phyloP scores from a whole-genome alignment of 2,329 filamentous ascomycete species.

The Periconia sp. region DNA sequence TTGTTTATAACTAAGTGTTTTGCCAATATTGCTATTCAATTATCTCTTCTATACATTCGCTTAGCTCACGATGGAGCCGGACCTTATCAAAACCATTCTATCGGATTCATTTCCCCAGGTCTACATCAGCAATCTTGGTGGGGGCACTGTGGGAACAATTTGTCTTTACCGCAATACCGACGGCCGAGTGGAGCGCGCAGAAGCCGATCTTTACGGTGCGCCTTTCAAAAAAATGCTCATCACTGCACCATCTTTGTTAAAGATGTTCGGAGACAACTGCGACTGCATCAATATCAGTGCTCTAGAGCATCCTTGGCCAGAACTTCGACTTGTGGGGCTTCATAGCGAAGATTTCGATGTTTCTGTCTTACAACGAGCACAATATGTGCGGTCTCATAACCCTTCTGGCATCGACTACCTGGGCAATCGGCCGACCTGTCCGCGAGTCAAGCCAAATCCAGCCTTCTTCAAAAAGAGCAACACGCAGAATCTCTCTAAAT shows the following conservation, averaged over 20 bases:
- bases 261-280: slow-evolving; percentile 9
- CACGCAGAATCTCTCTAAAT: too few species aligned
- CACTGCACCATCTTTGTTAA: slow-evolving; percentile 9
- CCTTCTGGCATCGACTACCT: background rate
- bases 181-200: slow-evolving; percentile 4
- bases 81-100: too few species aligned
- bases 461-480: too few species aligned
- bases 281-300: slow-evolving; percentile 6
- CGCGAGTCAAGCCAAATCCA: too few species aligned
- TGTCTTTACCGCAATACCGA: slow-evolving; percentile 3
- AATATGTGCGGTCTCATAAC: slow-evolving; percentile 3
- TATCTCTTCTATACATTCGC: too few species aligned
- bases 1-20: too few species aligned
- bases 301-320: slow-evolving; percentile 10
- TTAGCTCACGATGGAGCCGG: too few species aligned
- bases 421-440: too few species aligned
- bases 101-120: slow-evolving; percentile 2
- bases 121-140: slow-evolving; percentile 12
- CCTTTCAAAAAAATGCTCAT: slow-evolving; percentile 16
- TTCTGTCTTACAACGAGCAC: background rate
- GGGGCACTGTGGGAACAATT: slow-evolving; percentile 12
- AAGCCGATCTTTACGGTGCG: slow-evolving; percentile 10
- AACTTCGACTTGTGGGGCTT: slow-evolving; percentile 4
- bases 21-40: too few species aligned
- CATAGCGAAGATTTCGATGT: slow-evolving; percentile 3